phyloP scores from a whole-genome alignment of 805 yeast genomes.

The Tetrapisispora fleetii region DNA sequence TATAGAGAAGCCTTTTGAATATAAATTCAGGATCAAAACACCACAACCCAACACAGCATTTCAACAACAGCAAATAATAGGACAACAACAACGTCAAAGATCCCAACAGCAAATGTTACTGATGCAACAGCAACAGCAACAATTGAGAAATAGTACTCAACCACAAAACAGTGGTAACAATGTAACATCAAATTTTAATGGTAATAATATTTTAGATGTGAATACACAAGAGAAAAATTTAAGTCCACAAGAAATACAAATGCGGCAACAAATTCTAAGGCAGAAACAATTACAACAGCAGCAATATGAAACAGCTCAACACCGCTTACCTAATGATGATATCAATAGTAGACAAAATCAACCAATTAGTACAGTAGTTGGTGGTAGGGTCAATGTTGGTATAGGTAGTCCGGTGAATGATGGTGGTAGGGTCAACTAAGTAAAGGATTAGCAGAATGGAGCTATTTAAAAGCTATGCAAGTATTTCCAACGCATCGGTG shows the following conservation, averaged over 20 bases:
- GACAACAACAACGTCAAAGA: conserved; percentile 16
- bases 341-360: conserved; percentile 19
- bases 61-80: conserved; percentile 19
- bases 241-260: conserved; percentile 28
- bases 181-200: conserved; percentile 3
- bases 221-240: conserved; percentile 16
- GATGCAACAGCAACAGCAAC: conserved; percentile 21
- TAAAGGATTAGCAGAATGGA: neutral
- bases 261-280: conserved; percentile 27
- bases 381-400: conserved; percentile 19
- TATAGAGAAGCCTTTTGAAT: conserved; percentile 61
- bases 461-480: neutral
- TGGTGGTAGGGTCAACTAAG: conserved; percentile 1
- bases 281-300: conserved; percentile 29
- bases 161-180: conserved; percentile 11
- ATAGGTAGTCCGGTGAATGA: conserved; percentile 14
- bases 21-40: conserved; percentile 42
- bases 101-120: conserved; percentile 25
- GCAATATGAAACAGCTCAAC: conserved; percentile 27
- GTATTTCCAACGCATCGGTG: too few species aligned
- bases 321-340: conserved; percentile 25
- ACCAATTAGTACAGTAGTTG: conserved; percentile 8
- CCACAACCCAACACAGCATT: conserved; percentile 32
- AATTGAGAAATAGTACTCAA: conserved; percentile 13
- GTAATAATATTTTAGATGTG: neutral